These are phyloP conservation scores for Mrakia frigida DNA, from an alignment of 768 basidiomycete species.

Conservation along the genomic window DNA sequence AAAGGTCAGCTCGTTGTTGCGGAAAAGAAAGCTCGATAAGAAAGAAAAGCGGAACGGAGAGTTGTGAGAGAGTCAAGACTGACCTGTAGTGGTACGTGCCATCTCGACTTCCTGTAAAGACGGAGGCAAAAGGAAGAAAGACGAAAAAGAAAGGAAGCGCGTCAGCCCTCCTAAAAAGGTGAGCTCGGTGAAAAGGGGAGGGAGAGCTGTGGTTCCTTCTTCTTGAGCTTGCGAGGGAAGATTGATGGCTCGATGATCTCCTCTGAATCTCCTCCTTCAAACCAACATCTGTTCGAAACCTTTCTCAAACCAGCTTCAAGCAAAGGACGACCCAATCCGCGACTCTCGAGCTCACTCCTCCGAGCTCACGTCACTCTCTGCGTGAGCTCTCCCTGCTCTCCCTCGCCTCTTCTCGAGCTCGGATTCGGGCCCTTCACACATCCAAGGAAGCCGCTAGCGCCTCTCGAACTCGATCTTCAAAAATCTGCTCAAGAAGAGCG, in stretches of 20 bases:
- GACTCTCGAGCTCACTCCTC: background rate
- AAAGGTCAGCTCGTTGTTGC: background rate
- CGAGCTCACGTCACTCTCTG: background rate
- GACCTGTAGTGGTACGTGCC: constrained; percentile 27
- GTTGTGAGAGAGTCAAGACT: too few species aligned
- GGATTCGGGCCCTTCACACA: background rate
- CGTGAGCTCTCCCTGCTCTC: background rate
- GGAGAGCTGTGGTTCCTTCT: too few species aligned
- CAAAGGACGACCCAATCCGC: background rate
- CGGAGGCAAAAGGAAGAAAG: background rate
- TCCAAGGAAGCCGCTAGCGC: too few species aligned
- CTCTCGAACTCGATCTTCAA: too few species aligned
- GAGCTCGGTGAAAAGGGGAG: background rate
- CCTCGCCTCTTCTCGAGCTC: background rate
- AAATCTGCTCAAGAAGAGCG: too few species aligned
- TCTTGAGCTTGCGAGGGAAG: too few species aligned
- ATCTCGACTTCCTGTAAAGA: constrained; percentile 21
- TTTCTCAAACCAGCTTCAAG: background rate
- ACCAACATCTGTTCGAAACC: too few species aligned
- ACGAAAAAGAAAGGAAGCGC: background rate
- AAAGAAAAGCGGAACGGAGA: background rate
- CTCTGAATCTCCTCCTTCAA: too few species aligned
- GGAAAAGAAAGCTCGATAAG: background rate
- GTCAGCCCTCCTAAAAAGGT: background rate
- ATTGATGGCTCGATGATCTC: too few species aligned